A percentile compares a stretch with the other conserved stretches of the same genome.
Evolutionary conservation across 768 basidiomycete species (phyloP).

Genomic region (Gymnopilus junonius): DNA sequence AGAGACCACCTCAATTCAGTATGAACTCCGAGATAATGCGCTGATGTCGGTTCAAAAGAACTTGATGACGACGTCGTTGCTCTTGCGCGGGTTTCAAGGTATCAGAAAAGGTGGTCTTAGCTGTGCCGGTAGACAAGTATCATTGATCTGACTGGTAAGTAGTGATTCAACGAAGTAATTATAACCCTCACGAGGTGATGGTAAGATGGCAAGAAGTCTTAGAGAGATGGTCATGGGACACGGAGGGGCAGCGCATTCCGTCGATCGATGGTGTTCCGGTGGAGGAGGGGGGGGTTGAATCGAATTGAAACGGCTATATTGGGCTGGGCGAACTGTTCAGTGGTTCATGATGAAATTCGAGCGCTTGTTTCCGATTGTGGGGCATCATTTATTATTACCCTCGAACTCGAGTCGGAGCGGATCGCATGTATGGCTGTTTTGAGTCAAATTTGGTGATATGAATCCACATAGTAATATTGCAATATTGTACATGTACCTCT

Average conservation of each 20-base stretch:
- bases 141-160: background rate
- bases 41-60: background rate
- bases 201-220: background rate
- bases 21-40: background rate
- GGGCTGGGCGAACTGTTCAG: background rate
- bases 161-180: background rate
- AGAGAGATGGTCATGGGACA: background rate
- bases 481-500: background rate
- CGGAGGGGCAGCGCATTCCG: background rate
- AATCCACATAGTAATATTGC: background rate
- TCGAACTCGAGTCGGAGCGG: background rate
- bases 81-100: background rate
- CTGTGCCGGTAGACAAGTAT: background rate
- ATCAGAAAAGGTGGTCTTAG: background rate
- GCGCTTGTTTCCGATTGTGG: background rate
- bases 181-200: background rate
- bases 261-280: slow-evolving; percentile 1
- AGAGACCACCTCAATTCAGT: background rate
- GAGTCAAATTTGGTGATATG: background rate
- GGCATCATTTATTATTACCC: background rate
- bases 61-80: background rate
- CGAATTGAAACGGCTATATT: background rate
- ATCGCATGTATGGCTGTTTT: background rate
- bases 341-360: background rate
- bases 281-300: too few relatives aligned